phyloP scores from a whole-genome alignment of 805 yeast species.

The Nakazawaea siamensis region DNA sequence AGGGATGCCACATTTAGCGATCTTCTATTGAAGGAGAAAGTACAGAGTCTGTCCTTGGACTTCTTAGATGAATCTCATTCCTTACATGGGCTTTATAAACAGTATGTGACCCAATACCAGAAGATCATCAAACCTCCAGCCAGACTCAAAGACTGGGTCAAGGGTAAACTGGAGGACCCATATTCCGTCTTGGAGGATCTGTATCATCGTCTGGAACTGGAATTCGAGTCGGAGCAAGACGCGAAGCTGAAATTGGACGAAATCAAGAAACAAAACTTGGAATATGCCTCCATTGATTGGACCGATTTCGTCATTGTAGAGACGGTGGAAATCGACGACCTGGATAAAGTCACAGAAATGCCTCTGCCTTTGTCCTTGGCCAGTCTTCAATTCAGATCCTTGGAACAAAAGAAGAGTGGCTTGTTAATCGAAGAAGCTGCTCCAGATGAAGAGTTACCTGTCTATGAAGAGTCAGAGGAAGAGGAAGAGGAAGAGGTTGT shows the following conservation, averaged over 20 bases:
- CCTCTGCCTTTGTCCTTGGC: conserved; percentile 47
- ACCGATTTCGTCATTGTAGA: conserved; percentile 69
- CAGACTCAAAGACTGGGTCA: conserved; percentile 13
- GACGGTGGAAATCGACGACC: conserved; percentile 54
- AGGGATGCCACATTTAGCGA: no score
- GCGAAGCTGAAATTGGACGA: conserved; percentile 21
- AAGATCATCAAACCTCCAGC: conserved; percentile 22
- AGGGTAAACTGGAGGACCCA: conserved; percentile 22
- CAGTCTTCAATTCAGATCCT: conserved; percentile 53
- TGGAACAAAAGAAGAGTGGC: conserved; percentile 38
- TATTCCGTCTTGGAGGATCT: conserved; percentile 36
- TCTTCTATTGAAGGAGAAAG: conserved; percentile 22
- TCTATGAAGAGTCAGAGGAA: conserved; percentile 7
- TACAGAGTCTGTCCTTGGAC: conserved; percentile 41
- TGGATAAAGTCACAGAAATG: conserved; percentile 50
- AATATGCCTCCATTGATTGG: conserved; percentile 82
- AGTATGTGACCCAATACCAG: conserved; percentile 50
- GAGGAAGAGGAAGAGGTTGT: conserved; percentile 13
- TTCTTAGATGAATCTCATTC: conserved; percentile 59
- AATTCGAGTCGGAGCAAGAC: conserved; percentile 27
- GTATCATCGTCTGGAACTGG: conserved; percentile 48
- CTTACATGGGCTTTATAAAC: conserved; percentile 40
- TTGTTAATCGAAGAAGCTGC: conserved; percentile 35
- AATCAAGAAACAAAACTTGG: conserved; percentile 32
- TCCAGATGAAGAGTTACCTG: conserved; percentile 18